Conservation (phyloP, 2,329 filamentous ascomycete genomes). For the Sclerotinia minor region DNA sequence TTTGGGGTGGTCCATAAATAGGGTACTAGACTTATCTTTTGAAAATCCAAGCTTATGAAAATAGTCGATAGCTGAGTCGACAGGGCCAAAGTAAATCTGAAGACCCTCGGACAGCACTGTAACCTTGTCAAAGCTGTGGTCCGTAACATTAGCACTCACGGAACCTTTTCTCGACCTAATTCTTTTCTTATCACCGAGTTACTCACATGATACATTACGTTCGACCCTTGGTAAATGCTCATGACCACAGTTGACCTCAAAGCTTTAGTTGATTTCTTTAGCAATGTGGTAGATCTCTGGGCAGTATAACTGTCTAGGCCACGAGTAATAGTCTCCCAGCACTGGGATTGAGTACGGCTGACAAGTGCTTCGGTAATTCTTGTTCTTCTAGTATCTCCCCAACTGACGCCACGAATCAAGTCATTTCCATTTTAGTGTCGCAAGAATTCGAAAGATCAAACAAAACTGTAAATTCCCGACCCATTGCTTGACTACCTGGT, state of each 20-base stretch:
- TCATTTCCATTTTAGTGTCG: slow-evolving; percentile 71
- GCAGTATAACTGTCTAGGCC: slow-evolving; percentile 74
- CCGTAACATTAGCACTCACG: slow-evolving; percentile 48
- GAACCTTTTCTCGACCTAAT: slow-evolving; percentile 63
- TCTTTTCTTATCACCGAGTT: slow-evolving; percentile 51
- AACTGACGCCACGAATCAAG: slow-evolving; percentile 64
- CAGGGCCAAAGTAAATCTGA: slow-evolving; percentile 69
- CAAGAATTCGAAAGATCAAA: slow-evolving; percentile 71
- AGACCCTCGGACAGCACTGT: slow-evolving; percentile 65
- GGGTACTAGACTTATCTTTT: too few species aligned
- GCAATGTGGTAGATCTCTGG: slow-evolving; percentile 39
- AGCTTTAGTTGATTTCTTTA: too few species aligned
- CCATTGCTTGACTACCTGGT: slow-evolving; percentile 25
- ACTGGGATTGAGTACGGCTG: slow-evolving; percentile 58
- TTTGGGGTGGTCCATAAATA: too few species aligned
- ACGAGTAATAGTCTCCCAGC: slow-evolving; percentile 74
- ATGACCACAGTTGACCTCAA: too few species aligned
- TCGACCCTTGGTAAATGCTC: too few species aligned
- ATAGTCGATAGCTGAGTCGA: slow-evolving; percentile 63
- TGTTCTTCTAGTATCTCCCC: slow-evolving; percentile 74
- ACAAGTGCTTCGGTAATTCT: slow-evolving; percentile 73
- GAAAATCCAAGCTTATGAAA: slow-evolving; percentile 70
- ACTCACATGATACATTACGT: too few species aligned
- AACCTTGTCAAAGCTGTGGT: slow-evolving; percentile 62
- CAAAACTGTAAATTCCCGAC: slow-evolving; percentile 63